Evolutionary conservation across 306 rosid species (phyloP).

Genomic region (Pueraria montana): DNA sequence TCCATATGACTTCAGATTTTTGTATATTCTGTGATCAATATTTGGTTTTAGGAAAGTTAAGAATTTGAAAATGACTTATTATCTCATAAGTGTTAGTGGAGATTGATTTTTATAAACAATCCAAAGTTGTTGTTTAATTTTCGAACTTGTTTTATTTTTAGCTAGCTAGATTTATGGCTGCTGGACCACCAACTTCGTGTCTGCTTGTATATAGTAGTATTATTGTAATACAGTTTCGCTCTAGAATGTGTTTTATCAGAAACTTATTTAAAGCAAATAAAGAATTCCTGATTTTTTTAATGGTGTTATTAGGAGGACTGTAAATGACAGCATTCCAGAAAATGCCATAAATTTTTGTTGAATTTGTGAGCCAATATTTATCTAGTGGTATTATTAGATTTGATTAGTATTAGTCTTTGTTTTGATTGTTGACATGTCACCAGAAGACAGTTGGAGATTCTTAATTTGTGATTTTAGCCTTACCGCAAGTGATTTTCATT

Average conservation of each 20-base stretch:
- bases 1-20: conserved; percentile 32
- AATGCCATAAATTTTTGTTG: conserved; percentile 29
- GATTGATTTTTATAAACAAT: conserved; percentile 32
- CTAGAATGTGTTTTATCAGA: not conserved
- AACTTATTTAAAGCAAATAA: conserved; percentile 21
- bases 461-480: conserved; percentile 49
- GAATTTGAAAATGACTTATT: conserved; percentile 38
- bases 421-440: conserved; percentile 57
- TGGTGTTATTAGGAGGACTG: not conserved
- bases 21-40: conserved; percentile 22
- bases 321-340: conserved; percentile 10
- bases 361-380: conserved; percentile 18
- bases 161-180: not conserved
- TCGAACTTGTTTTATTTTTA: conserved; percentile 18
- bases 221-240: conserved; percentile 9
- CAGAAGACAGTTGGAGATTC: conserved; percentile 52
- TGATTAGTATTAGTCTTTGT: conserved; percentile 40
- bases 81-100: conserved; percentile 40
- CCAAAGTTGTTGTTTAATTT: conserved; percentile 30
- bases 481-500: conserved; percentile 54
- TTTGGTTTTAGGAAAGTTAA: conserved; percentile 5
- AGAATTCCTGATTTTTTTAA: conserved; percentile 4
- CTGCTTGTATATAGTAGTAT: not conserved
- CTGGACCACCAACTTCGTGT: conserved; percentile 36
- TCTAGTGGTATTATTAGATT: conserved; percentile 18